phyloP scores from a whole-genome alignment of 495 filamentous ascomycete genomes.

The Hypomontagnella monticulosa region DNA sequence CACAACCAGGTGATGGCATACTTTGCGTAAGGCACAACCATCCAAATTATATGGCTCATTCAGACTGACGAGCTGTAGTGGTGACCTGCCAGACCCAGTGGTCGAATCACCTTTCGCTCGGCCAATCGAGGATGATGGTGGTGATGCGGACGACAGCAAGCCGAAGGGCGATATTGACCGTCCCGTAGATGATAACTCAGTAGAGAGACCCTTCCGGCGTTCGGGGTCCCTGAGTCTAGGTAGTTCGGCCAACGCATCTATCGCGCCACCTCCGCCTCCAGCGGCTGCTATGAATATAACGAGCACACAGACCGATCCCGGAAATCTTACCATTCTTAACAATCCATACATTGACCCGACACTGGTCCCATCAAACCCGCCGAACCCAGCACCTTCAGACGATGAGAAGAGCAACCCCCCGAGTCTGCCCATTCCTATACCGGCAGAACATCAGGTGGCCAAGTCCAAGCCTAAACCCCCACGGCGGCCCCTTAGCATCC shows the following conservation, averaged over 20 bases:
- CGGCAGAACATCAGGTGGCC: neutral
- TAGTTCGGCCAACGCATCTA: too few relatives aligned
- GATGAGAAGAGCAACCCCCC: neutral
- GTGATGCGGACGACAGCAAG: neutral
- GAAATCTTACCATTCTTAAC: too few relatives aligned
- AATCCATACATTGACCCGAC: neutral
- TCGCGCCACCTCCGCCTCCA: too few relatives aligned
- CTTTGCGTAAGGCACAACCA: conserved; percentile 1
- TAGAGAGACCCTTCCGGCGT: too few relatives aligned
- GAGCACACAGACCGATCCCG: too few relatives aligned
- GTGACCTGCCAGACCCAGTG: neutral
- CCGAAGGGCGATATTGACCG: neutral
- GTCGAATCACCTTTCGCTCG: neutral
- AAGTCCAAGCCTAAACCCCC: neutral
- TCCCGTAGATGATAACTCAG: neutral
- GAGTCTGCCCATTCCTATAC: too few relatives aligned
- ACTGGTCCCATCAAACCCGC: neutral
- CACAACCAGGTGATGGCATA: neutral
- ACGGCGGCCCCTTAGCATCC: neutral
- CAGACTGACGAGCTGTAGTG: neutral
- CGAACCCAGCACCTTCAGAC: neutral
- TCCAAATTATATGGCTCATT: neutral
- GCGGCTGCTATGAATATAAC: too few relatives aligned
- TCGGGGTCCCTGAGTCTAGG: too few relatives aligned
- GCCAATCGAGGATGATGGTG: neutral